A percentile compares a stretch with the other conserved stretches of the same genome.
Evolutionary conservation across 495 filamentous ascomycete genomes (phyloP).

Genomic region (Penicillium canescens): DNA sequence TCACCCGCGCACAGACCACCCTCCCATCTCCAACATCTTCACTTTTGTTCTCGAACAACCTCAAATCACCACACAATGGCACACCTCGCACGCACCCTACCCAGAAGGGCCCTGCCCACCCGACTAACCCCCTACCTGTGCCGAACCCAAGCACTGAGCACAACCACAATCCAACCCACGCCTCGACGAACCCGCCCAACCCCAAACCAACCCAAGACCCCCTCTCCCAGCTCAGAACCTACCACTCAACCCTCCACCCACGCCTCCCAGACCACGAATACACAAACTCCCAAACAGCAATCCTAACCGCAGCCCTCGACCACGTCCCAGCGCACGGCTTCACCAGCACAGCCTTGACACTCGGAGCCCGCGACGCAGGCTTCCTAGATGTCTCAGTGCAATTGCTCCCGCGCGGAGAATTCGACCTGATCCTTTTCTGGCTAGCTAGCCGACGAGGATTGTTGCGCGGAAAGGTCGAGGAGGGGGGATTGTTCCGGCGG

Average conservation of each 20-base stretch:
- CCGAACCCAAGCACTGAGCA: not conserved
- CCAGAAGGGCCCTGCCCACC: constrained; percentile 3
- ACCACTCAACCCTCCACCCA: constrained; percentile 72
- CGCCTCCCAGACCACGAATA: constrained; percentile 57
- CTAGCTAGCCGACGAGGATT: constrained; percentile 66
- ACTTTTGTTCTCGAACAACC: not conserved
- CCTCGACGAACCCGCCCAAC: constrained; percentile 2
- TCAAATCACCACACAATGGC: constrained; percentile 12
- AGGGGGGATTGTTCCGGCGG: constrained; percentile 24
- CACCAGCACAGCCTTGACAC: constrained; percentile 64
- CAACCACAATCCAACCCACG: constrained; percentile 3
- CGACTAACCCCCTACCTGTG: constrained; percentile 1
- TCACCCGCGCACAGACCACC: constrained; percentile 3
- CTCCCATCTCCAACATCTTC: constrained; percentile 3
- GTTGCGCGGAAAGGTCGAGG: constrained; percentile 52
- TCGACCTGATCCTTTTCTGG: constrained; percentile 81
- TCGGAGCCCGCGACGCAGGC: constrained; percentile 78
- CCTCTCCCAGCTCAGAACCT: constrained; percentile 29
- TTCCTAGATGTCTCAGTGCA: constrained; percentile 86
- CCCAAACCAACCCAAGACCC: no score
- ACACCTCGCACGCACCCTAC: constrained; percentile 12
- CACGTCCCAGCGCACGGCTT: constrained; percentile 86
- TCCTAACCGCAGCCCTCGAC: constrained; percentile 76
- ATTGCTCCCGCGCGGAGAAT: constrained; percentile 74
- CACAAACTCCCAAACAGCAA: constrained; percentile 67